Evolutionary conservation across 768 basidiomycete species (phyloP).

Genomic region (Boletus sp.): DNA sequence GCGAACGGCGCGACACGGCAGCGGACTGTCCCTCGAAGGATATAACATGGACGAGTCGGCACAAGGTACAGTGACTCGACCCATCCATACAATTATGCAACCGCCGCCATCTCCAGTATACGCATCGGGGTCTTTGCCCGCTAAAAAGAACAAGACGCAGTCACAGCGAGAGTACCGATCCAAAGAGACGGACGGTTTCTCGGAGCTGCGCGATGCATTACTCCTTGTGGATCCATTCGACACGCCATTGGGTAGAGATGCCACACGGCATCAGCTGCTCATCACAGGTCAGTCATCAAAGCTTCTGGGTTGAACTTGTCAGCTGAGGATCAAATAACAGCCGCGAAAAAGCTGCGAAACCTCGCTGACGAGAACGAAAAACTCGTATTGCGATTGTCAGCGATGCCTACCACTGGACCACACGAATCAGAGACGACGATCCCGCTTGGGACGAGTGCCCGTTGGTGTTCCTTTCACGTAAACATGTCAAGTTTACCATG

Average conservation of each 20-base stretch:
- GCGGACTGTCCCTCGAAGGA: neutral
- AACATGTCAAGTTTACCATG: neutral
- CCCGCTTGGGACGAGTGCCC: neutral
- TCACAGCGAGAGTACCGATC: conserved; percentile 30
- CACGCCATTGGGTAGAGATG: conserved; percentile 22
- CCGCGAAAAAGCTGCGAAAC: conserved; percentile 49
- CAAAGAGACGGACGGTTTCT: conserved; percentile 31
- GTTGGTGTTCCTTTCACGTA: conserved; percentile 10
- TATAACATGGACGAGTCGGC: conserved; percentile 16
- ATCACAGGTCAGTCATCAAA: conserved; percentile 17
- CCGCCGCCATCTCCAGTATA: conserved; percentile 9
- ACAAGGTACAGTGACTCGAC: conserved; percentile 8
- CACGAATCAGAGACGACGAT: neutral
- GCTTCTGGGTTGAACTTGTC: neutral
- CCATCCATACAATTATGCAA: conserved; percentile 12
- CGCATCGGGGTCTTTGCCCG: conserved; percentile 2
- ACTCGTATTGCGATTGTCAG: conserved; percentile 15
- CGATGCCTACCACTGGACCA: neutral
- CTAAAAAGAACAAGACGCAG: conserved; percentile 23
- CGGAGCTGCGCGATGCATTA: conserved; percentile 27
- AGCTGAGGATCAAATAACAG: conserved; percentile 15
- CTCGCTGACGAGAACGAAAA: conserved; percentile 25
- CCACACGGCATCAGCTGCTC: conserved; percentile 30
- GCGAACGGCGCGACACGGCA: neutral
- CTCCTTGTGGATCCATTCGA: conserved; percentile 25